These are phyloP conservation scores for Amaranthus hypochondriacus DNA, from an alignment of 148 eudicot species.

Conservation along the genomic window DNA sequence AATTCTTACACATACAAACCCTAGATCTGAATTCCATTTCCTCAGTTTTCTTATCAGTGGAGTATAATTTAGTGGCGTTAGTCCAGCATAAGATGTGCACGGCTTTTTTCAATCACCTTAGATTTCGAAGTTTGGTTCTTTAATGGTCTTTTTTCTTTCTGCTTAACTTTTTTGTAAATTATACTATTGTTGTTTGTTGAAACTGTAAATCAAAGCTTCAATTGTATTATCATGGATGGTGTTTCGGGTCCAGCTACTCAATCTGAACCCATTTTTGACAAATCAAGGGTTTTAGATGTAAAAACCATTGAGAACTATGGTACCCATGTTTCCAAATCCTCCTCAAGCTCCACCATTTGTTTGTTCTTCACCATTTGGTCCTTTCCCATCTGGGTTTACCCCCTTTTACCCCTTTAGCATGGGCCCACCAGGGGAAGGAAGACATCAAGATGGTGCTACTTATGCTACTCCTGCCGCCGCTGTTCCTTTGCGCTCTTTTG, in stretches of 20 bases:
- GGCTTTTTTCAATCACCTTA: neutral
- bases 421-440: conserved; percentile 12
- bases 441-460: conserved; percentile 11
- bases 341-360: conserved; percentile 61
- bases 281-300: conserved; percentile 58
- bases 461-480: conserved; percentile 42
- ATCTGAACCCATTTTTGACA: conserved; percentile 37
- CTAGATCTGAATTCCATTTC: neutral
- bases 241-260: conserved; percentile 32
- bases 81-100: neutral
- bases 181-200: neutral
- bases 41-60: neutral
- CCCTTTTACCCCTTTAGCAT: conserved; percentile 52
- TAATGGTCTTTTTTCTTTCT: neutral
- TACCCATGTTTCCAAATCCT: conserved; percentile 54
- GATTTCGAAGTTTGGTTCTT: neutral
- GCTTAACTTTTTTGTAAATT: neutral
- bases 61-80: neutral
- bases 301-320: conserved; percentile 60
- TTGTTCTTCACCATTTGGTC: conserved; percentile 46
- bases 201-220: neutral
- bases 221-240: conserved; percentile 29
- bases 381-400: conserved; percentile 48
- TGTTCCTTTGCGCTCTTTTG: conserved; percentile 67
- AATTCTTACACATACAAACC: neutral